Percentiles rank a stretch among this genome's conserved stretches.
These are phyloP conservation scores for Lunularia cruciata DNA, from an alignment of 225 moss, liverwort and hornwort species.

Conservation along the genomic window DNA sequence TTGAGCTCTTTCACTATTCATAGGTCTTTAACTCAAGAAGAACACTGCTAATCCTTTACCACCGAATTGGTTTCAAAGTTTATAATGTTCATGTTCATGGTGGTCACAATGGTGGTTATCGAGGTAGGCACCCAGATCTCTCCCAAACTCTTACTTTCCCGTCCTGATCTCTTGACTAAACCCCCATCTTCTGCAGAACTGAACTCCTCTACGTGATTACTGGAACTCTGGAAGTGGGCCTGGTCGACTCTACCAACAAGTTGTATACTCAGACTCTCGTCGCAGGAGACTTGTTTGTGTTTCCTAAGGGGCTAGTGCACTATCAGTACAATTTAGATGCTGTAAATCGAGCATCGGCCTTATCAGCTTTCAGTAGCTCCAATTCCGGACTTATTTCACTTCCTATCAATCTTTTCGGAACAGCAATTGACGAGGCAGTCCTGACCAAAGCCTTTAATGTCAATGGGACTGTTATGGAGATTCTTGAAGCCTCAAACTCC, in stretches of 20 bases:
- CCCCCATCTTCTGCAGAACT: background rate
- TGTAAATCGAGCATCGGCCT: background rate
- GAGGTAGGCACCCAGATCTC: too few relatives aligned
- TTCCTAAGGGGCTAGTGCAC: slow-evolving; percentile 27
- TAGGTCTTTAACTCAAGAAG: too few relatives aligned
- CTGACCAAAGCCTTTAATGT: slow-evolving; percentile 28
- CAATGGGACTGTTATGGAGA: background rate
- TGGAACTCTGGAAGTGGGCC: slow-evolving; percentile 11
- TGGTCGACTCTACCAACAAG: slow-evolving; percentile 18
- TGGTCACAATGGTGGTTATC: too few relatives aligned
- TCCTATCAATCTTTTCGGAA: slow-evolving; percentile 23
- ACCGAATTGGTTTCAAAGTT: too few relatives aligned
- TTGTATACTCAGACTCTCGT: slow-evolving; percentile 10
- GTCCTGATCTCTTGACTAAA: background rate
- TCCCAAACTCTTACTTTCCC: background rate
- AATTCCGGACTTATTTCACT: slow-evolving; percentile 29
- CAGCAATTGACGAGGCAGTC: slow-evolving; percentile 16
- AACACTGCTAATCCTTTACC: too few relatives aligned
- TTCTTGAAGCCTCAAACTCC: slow-evolving; percentile 7
- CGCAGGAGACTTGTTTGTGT: slow-evolving; percentile 32
- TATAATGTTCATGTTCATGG: too few relatives aligned
- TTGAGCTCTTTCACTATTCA: too few relatives aligned
- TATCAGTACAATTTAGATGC: slow-evolving; percentile 12
- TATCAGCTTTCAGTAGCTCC: slow-evolving; percentile 36
- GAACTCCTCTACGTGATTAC: slow-evolving; percentile 23